Evolutionary conservation across 208 protist genomes (phyloP).

Genomic region (Crithidia mellificae): DNA sequence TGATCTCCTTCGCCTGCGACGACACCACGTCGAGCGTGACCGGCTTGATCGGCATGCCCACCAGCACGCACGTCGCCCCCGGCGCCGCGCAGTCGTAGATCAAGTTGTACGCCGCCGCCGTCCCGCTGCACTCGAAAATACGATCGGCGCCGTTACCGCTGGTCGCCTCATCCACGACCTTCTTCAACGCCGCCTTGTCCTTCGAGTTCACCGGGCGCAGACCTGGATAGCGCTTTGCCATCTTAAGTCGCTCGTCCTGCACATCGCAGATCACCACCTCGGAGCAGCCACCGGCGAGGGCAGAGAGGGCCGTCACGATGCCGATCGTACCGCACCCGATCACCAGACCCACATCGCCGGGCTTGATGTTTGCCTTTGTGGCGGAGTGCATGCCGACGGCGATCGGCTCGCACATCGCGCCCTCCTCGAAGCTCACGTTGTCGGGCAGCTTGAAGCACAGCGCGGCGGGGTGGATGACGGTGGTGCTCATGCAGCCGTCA

Average conservation of each 20-base stretch:
- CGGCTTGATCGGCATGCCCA: slow-evolving; percentile 48
- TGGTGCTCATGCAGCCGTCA: slow-evolving; percentile 50
- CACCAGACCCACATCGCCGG: slow-evolving; percentile 38
- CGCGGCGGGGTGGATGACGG: slow-evolving; percentile 58
- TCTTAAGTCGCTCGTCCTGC: slow-evolving; percentile 32
- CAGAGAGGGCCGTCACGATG: slow-evolving; percentile 46
- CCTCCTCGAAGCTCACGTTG: slow-evolving; percentile 68
- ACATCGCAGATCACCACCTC: slow-evolving; percentile 51
- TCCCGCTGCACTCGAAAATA: slow-evolving; percentile 56
- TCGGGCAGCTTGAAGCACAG: slow-evolving; percentile 67
- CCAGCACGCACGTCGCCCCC: slow-evolving; percentile 48
- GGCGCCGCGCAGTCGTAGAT: slow-evolving; percentile 45
- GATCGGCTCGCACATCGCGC: slow-evolving; percentile 71
- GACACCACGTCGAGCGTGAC: slow-evolving; percentile 41
- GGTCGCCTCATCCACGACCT: slow-evolving; percentile 37
- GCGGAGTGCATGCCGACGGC: slow-evolving; percentile 62
- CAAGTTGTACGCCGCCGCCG: slow-evolving; percentile 33
- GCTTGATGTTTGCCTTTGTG: slow-evolving; percentile 50
- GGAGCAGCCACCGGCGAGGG: slow-evolving; percentile 51
- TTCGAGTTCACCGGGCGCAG: slow-evolving; percentile 42
- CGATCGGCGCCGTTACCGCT: slow-evolving; percentile 39
- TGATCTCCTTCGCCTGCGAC: slow-evolving; percentile 58
- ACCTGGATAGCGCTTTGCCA: slow-evolving; percentile 37
- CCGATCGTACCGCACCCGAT: slow-evolving; percentile 54
- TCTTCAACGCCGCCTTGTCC: slow-evolving; percentile 30